Conservation (phyloP, 331 rosid species). For the Stylosanthes scabra region DNA sequence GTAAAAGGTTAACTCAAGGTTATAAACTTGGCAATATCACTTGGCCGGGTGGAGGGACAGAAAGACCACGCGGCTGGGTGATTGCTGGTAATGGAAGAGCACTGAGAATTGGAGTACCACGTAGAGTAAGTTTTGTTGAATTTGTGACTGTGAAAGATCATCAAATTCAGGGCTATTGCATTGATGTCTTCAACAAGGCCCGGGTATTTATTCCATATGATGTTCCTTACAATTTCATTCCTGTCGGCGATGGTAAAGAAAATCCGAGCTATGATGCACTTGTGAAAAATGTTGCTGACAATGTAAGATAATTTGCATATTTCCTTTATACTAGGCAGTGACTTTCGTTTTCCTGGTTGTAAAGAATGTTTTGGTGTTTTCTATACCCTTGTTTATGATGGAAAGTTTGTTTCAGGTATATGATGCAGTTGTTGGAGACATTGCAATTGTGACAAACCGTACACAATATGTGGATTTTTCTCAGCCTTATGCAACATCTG, state of each 20-base stretch:
- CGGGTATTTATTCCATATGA: conserved; percentile 68
- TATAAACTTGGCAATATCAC: conserved; percentile 72
- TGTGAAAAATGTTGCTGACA: conserved; percentile 64
- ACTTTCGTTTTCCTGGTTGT: conserved; percentile 28
- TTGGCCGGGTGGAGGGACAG: conserved; percentile 89
- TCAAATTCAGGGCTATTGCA: conserved; percentile 70
- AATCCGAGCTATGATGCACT: conserved; percentile 78
- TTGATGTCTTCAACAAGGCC: conserved; percentile 78
- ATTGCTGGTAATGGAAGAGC: conserved; percentile 74
- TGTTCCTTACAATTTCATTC: conserved; percentile 70
- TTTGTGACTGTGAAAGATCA: conserved; percentile 67
- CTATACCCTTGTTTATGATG: conserved; percentile 19
- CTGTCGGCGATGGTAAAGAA: conserved; percentile 73
- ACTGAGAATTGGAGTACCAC: conserved; percentile 87
- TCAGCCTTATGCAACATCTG: conserved; percentile 85
- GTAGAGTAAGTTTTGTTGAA: conserved; percentile 82
- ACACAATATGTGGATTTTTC: conserved; percentile 84
- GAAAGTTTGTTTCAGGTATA: conserved; percentile 61
- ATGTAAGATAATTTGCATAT: conserved; percentile 31
- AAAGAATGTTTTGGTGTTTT: conserved; percentile 27
- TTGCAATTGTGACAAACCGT: conserved; percentile 88
- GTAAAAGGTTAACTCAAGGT: conserved; percentile 36
- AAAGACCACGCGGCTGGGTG: conserved; percentile 91
- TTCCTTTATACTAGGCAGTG: conserved; percentile 16
- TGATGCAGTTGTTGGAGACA: conserved; percentile 96